Evolutionary conservation across 2,329 filamentous ascomycete species (phyloP).

Genomic region (Endoconidiophora laricicola): DNA sequence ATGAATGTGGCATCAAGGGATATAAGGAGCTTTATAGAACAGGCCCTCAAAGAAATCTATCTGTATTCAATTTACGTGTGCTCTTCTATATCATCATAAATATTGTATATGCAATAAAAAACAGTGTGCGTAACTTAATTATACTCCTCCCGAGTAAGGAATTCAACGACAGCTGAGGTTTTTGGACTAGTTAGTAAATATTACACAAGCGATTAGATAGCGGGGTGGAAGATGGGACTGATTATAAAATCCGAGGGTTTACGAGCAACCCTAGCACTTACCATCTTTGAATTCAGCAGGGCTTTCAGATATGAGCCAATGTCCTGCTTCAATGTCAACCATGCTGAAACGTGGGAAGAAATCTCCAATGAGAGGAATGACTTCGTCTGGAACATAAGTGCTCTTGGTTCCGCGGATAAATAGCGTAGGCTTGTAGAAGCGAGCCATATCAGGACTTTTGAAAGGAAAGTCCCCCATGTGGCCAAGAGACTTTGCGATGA

Average conservation of each 20-base stretch:
- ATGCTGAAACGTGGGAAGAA: constrained; percentile 70
- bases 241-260: background rate
- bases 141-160: constrained; percentile 35
- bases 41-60: too few relatives aligned
- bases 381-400: constrained; percentile 66
- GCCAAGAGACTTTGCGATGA: constrained; percentile 49
- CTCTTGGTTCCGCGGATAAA: constrained; percentile 67
- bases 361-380: constrained; percentile 57
- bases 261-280: constrained; percentile 23
- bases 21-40: too few relatives aligned
- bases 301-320: constrained; percentile 84
- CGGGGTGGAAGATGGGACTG: background rate
- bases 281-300: constrained; percentile 62
- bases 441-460: constrained; percentile 47
- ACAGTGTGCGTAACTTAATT: background rate
- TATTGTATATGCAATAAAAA: too few relatives aligned
- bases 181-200: background rate
- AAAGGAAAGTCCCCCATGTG: constrained; percentile 83
- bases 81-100: too few relatives aligned
- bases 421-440: constrained; percentile 62
- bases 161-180: constrained; percentile 43
- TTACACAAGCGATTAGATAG: background rate
- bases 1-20: too few relatives aligned
- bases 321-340: constrained; percentile 59
- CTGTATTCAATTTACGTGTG: too few relatives aligned